Percentiles rank a stretch among this genome's conserved stretches.
These are phyloP conservation scores for Aureobasidium sp. DNA, from an alignment of 2,329 filamentous ascomycete genomes.

Conservation along the genomic window DNA sequence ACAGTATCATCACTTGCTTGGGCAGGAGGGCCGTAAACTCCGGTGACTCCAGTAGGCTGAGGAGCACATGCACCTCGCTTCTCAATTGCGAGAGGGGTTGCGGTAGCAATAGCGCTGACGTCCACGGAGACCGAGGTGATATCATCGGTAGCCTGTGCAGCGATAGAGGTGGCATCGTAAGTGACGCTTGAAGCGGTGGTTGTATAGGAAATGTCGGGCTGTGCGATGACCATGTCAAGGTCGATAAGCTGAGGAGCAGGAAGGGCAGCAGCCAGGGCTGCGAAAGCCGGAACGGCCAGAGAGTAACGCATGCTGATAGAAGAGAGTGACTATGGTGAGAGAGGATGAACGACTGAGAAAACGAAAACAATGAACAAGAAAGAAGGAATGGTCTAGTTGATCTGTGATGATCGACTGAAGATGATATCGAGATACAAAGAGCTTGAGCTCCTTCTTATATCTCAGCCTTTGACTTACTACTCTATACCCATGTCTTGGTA, in stretches of 20 bases:
- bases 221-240: constrained; percentile 20
- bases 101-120: background rate
- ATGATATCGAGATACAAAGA: background rate
- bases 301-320: background rate
- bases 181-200: constrained; percentile 19
- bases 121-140: constrained; percentile 13
- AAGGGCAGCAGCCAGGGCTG: constrained; percentile 17
- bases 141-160: constrained; percentile 19
- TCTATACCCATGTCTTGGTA: background rate
- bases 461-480: background rate
- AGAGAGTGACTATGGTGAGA: background rate
- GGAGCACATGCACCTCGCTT: constrained; percentile 17
- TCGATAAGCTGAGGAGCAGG: constrained; percentile 21
- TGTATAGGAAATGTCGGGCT: constrained; percentile 15
- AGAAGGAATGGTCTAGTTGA: background rate
- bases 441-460: background rate
- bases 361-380: background rate
- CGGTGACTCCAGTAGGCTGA: constrained; percentile 16
- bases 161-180: constrained; percentile 20
- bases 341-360: background rate
- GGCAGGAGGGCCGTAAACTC: constrained; percentile 6
- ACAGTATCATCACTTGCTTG: constrained; percentile 17
- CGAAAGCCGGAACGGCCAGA: constrained; percentile 4
- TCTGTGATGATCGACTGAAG: constrained; percentile 1
- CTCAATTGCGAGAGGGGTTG: background rate